Evolutionary conservation across 2,329 filamentous ascomycete genomes (phyloP), one percentile per base, ranked within the genome.

Genomic region (Monosporascus sp.): DNA sequence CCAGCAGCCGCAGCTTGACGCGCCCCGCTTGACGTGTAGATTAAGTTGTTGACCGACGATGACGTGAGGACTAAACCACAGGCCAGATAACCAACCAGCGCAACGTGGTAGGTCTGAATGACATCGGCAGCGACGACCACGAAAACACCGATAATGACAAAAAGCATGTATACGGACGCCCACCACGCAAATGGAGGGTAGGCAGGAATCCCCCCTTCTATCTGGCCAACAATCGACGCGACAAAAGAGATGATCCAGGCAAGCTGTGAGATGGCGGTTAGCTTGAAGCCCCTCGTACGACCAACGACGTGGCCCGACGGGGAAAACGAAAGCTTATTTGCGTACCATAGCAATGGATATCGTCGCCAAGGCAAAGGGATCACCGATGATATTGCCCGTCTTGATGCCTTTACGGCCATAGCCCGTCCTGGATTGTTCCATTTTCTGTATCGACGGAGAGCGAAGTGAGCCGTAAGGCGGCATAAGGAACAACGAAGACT

Each of bases 161-260:
- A 90, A 51, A 97, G 78, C 78, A 88, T 90, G 73, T 91, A 97
- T 54, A 89, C 86, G 53, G 91, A 78, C 1, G 88, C 82, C 89
- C 93, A 99, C 93, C 94, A 99, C 22, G 88, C 86, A 70, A 91
- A 97, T 59, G 90, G 89, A 15, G 91, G 90, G 65, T 91, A 96
- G 7, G 68, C 65, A n/a, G 6, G 0, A 11, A 31, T 24, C 0
- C 3, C 14, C 50, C 72, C 74, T 54, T 80, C 72, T 43, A 81
- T 66, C 54, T 82, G 78, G 41, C 87, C 86, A 62, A 97, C 84
- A 67, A 96, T 86, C 56, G 89, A 93, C 58, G 86, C 81, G 65
- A 97, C 82, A 70, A 97, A 95, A 46, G 90, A 85, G 66, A 99
- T 96, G 61, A 96, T 72, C 94, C 94, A 99, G 54, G 92, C 93